phyloP scores from a whole-genome alignment of 2,329 filamentous ascomycete species.

The Fusarium musae region DNA sequence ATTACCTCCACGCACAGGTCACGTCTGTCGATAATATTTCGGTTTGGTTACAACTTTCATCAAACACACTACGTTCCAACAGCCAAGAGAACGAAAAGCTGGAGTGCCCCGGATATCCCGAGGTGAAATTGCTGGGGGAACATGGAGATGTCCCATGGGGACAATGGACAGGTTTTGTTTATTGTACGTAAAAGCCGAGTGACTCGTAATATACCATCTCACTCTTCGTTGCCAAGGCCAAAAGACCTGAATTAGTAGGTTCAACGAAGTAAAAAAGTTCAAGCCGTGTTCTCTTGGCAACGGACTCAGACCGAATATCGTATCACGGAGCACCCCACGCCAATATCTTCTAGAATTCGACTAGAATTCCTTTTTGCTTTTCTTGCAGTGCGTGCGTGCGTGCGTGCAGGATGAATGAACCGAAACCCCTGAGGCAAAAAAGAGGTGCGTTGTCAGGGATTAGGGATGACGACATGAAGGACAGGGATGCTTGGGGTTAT shows the following conservation, averaged over 20 bases:
- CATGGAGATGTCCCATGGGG: conserved; percentile 40
- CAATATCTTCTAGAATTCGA: conserved; percentile 39
- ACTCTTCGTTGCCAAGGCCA: not conserved
- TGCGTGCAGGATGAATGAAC: not conserved
- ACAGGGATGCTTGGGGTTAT: conserved; percentile 21
- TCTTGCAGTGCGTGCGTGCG: not conserved
- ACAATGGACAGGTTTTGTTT: conserved; percentile 19
- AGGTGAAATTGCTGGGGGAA: conserved; percentile 21
- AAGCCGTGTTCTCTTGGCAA: conserved; percentile 11
- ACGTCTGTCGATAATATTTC: conserved; percentile 14
- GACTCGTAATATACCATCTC: conserved; percentile 9
- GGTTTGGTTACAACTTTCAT: not conserved
- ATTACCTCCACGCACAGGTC: conserved; percentile 26
- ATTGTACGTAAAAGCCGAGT: conserved; percentile 41
- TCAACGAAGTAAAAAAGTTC: not conserved
- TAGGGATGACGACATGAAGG: conserved; percentile 22
- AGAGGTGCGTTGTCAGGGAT: conserved; percentile 13
- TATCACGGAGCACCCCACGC: conserved; percentile 11
- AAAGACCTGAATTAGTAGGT: not conserved
- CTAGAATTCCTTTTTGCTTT: conserved; percentile 24
- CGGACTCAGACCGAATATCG: conserved; percentile 23
- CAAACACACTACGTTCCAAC: conserved; percentile 1
- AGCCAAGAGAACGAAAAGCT: conserved; percentile 30
- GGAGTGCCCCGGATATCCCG: conserved; percentile 33
- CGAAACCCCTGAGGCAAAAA: conserved; percentile 7